phyloP scores from a whole-genome alignment of 257 asterid genomes.

The Petunia axillaris region DNA sequence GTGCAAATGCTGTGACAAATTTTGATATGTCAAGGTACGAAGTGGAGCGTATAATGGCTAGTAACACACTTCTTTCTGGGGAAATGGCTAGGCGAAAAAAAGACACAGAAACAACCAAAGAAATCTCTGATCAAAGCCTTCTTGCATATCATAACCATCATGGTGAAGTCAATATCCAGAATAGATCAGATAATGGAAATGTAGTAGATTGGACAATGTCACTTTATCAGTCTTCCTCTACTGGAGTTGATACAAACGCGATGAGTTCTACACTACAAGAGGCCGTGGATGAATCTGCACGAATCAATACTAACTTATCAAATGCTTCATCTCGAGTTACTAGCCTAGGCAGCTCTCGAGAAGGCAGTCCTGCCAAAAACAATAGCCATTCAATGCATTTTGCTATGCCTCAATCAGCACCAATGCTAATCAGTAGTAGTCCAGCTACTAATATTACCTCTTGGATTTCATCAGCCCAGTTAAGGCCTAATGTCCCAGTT shows the following conservation, averaged over 20 bases:
- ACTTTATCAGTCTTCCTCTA: constrained; percentile 46
- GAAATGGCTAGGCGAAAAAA: constrained; percentile 75
- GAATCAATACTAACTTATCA: constrained; percentile 41
- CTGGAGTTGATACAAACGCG: constrained; percentile 38
- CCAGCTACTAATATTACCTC: constrained; percentile 39
- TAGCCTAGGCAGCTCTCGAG: constrained; percentile 63
- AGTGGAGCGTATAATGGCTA: constrained; percentile 79
- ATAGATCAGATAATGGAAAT: constrained; percentile 30
- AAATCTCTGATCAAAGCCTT: not conserved
- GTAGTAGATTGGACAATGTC: constrained; percentile 57
- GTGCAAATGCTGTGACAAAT: constrained; percentile 88
- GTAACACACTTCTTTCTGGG: constrained; percentile 76
- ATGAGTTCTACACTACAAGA: constrained; percentile 33
- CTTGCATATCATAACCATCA: not conserved
- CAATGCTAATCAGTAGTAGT: constrained; percentile 47
- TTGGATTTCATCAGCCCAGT: constrained; percentile 64
- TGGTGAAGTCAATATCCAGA: not conserved
- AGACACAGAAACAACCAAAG: constrained; percentile 29
- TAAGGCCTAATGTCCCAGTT: constrained; percentile 76
- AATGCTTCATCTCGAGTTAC: constrained; percentile 56
- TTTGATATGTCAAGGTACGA: constrained; percentile 80
- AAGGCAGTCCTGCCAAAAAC: constrained; percentile 63
- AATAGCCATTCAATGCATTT: constrained; percentile 37
- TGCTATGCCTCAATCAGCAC: constrained; percentile 43
- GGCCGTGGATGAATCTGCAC: constrained; percentile 33